Conservation (phyloP, 2,329 filamentous ascomycete species). For the Hypoxylon sp. region DNA sequence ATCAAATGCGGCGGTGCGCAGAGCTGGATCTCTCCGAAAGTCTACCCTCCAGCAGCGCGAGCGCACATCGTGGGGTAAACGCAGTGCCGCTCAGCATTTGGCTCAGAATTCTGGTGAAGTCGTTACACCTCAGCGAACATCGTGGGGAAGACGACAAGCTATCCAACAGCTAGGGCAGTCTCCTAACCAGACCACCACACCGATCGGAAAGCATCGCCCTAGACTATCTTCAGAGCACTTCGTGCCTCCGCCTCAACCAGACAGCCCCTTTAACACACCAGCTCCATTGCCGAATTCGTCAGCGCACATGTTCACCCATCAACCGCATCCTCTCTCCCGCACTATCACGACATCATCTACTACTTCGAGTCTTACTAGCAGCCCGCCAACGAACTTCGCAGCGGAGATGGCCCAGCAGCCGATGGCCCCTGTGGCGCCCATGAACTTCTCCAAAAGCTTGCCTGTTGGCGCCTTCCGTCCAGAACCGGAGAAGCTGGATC, state of each 20-base stretch:
- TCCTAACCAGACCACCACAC: slow-evolving; percentile 67
- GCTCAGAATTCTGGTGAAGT: slow-evolving; percentile 67
- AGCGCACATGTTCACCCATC: slow-evolving; percentile 66
- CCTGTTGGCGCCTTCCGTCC: slow-evolving; percentile 61
- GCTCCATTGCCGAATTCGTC: slow-evolving; percentile 68
- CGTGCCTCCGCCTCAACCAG: slow-evolving; percentile 73
- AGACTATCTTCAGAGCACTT: slow-evolving; percentile 86
- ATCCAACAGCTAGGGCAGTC: slow-evolving; percentile 69
- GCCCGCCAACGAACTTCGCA: slow-evolving; percentile 73
- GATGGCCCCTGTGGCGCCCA: slow-evolving; percentile 58
- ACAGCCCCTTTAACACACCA: slow-evolving; percentile 74
- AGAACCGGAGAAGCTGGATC: slow-evolving; percentile 41
- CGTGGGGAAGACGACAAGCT: slow-evolving; percentile 71
- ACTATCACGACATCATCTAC: slow-evolving; percentile 91
- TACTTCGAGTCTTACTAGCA: slow-evolving; percentile 81
- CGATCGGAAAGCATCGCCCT: slow-evolving; percentile 73
- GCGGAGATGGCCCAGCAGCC: slow-evolving; percentile 68
- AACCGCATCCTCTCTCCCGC: slow-evolving; percentile 87
- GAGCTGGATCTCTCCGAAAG: slow-evolving; percentile 83
- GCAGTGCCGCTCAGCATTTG: slow-evolving; percentile 70
- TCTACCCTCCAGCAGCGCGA: slow-evolving; percentile 91
- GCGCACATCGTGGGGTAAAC: slow-evolving; percentile 74
- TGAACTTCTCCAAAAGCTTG: slow-evolving; percentile 81
- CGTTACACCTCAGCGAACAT: slow-evolving; percentile 70
- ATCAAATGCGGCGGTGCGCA: slow-evolving; percentile 72